Evolutionary conservation across 116 monocot species (phyloP), one percentile per base, ranked within the genome.

Genomic region (Trichopus zeylanicus): DNA sequence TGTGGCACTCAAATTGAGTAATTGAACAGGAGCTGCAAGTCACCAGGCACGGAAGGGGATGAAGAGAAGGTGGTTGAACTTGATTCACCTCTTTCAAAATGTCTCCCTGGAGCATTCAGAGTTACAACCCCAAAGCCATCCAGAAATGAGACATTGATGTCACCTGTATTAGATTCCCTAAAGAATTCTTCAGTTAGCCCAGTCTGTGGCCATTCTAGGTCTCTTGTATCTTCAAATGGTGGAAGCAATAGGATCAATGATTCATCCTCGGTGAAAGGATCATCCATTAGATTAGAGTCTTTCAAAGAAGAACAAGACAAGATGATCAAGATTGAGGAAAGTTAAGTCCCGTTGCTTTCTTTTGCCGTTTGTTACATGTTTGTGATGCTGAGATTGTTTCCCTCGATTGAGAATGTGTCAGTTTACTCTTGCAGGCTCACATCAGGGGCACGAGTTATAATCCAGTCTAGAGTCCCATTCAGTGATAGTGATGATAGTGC

Each of bases 251-350:
- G 78, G 31, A 67, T 82, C 28, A 69, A 59, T 19, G 75, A 77
- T 34, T 20, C 75, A 26, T 48, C 70, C 25, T 78, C 71, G 0
- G 53, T 33, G 9, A 77, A 70, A 60, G 85, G 73, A 60, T 72
- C 82, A 25, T 81, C 86, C 13, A 66, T 26, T 69, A 78, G 78
- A 63, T 29, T 70, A 24, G 91, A 91, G 48, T 86, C 86, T 23
- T 75, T 75, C 42, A 74, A 48, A 46, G 78, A 81, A 62, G 83
- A 85, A 22, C 66, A 81, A 38, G 85, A 73, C 28, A 98, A 82
- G 62, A 39, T 80, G 32, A 80, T 88, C 78, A 84, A 75, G 70
- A 88, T 98, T 9, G 91, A 98, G 67, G 91, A 98, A 88, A 87
- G 97, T 76, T 87, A 75, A 75, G 87, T 73, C 30, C n/a, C 21